phyloP scores from a whole-genome alignment of 2,329 filamentous ascomycete genomes.

The Juglanconis oblonga region DNA sequence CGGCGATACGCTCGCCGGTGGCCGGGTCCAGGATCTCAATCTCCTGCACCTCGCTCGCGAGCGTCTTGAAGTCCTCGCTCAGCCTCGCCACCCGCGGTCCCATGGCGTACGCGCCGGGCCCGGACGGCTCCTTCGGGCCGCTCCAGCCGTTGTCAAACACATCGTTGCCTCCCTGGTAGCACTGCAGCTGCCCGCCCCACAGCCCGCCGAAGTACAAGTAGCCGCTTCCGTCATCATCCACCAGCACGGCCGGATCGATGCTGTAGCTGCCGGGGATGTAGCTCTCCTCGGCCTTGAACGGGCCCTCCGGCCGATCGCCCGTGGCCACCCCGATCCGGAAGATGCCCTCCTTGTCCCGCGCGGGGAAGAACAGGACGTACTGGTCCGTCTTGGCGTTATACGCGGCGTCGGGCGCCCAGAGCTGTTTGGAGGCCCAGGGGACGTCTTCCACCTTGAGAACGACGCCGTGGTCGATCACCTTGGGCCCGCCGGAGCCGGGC shows the following conservation, averaged over 20 bases:
- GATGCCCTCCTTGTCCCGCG: conserved; percentile 64
- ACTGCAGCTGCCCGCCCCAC: conserved; percentile 79
- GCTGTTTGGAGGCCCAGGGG: conserved; percentile 74
- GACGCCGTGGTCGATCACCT: conserved; percentile 70
- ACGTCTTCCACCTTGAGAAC: conserved; percentile 64
- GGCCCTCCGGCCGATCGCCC: conserved; percentile 61
- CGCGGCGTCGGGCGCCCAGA: conserved; percentile 79
- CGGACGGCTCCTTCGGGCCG: conserved; percentile 58
- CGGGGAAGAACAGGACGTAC: conserved; percentile 77
- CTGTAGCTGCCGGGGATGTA: conserved; percentile 69
- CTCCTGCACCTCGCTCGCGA: conserved; percentile 55
- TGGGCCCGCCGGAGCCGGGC: conserved; percentile 17
- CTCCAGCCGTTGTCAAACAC: conserved; percentile 54
- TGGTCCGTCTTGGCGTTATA: conserved; percentile 53
- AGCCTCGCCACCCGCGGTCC: conserved; percentile 65
- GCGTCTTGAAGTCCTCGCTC: conserved; percentile 62
- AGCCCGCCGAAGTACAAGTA: conserved; percentile 77
- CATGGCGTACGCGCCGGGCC: conserved; percentile 55
- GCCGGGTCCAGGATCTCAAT: conserved; percentile 63
- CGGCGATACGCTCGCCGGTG: conserved; percentile 54
- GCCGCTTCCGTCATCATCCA: conserved; percentile 61
- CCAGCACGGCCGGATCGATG: conserved; percentile 74
- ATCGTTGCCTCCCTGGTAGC: conserved; percentile 56
- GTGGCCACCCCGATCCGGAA: conserved; percentile 75
- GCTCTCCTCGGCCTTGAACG: conserved; percentile 63